Base-by-base conservation (phyloP, 345 rosid genomes). In the Excoecaria cochinchinensis region DNA sequence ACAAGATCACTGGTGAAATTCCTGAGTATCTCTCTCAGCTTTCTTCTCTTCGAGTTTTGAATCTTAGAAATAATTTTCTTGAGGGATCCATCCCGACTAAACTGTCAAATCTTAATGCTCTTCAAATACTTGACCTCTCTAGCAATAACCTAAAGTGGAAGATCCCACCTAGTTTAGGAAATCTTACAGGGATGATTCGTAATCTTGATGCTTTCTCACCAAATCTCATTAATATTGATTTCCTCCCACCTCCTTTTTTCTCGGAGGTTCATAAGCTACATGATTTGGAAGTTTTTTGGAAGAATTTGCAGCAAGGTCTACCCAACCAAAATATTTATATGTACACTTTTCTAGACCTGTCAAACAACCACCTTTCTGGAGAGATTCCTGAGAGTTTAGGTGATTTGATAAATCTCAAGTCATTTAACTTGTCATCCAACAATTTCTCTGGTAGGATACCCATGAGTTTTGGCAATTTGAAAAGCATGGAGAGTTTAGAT, bases 271-370 rank as follows among this genome's bases (percentile, higher is more conserved):
- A 39, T 17, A 44, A 21, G 1, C 22, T 22, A 22, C 52, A 50
- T 1, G 69, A 71, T 15, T 77, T 84, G 40, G 69, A 64, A 4
- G 80, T 83, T 13, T 74, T 64, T 61, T 82, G 87, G 88, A 87
- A 85, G 71, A 76, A 66, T 0, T 74, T 74, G n/a, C 80, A 76
- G 59, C 83, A 25, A 78, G 83, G 64, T n/a, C 69, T 87, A 60
- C 31, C 63, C 16, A 38, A 31, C 38, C 55, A 15, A 44, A 74
- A 77, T 12, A 62, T 73, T 0, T 67, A 16, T 22, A 36, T 76
- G 9, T 87, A 81, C 67, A 75, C 84, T 0, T 52, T 85, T 16
- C 52, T 87, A 44, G 90, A 85, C 52, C 55, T 87, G 55, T 85
- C 87, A 72, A 83, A 69, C 22, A 85, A 85, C 81, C n/a, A n/a